These are phyloP conservation scores for Cystobasidium slooffiae DNA, from an alignment of 1,284 basidiomycete species.

Conservation along the genomic window DNA sequence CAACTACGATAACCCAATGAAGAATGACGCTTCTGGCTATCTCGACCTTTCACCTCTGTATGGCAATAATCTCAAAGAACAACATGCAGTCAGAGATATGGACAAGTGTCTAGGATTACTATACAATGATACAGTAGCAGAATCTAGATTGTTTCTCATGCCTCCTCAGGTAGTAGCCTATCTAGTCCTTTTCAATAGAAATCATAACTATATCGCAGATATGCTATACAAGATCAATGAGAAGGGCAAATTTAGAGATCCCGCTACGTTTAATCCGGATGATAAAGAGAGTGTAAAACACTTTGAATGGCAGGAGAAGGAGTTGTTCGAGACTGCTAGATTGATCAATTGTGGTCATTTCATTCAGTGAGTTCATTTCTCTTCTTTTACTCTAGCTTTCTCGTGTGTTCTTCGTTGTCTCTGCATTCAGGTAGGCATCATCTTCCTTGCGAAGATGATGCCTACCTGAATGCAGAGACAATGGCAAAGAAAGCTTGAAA, in stretches of 20 bases:
- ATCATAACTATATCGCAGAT: slow-evolving; percentile 77
- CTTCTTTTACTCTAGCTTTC: too few relatives aligned
- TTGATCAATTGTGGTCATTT: slow-evolving; percentile 75
- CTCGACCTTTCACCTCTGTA: slow-evolving; percentile 77
- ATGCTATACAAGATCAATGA: slow-evolving; percentile 74
- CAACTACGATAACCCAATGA: slow-evolving; percentile 58
- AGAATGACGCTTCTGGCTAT: slow-evolving; percentile 74
- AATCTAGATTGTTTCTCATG: slow-evolving; percentile 71
- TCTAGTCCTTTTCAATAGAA: slow-evolving; percentile 64
- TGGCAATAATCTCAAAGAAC: slow-evolving; percentile 64
- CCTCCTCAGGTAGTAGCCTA: slow-evolving; percentile 72
- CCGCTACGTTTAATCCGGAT: slow-evolving; percentile 59
- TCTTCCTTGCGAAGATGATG: too few relatives aligned
- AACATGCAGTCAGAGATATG: slow-evolving; percentile 62
- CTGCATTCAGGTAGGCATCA: too few relatives aligned
- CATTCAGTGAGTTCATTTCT: slow-evolving; percentile 56
- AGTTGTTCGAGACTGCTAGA: slow-evolving; percentile 74
- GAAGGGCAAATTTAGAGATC: slow-evolving; percentile 55
- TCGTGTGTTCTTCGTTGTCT: too few relatives aligned
- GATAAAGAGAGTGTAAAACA: slow-evolving; percentile 53
- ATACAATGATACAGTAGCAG: slow-evolving; percentile 71
- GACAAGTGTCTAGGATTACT: slow-evolving; percentile 67
- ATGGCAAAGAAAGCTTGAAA: not conserved
- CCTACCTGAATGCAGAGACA: too few relatives aligned
- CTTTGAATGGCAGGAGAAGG: slow-evolving; percentile 59